A percentile compares a stretch with the other conserved stretches of the same genome.
These are phyloP conservation scores for Suillus subluteus DNA, from an alignment of 768 basidiomycete species.

Conservation along the genomic window DNA sequence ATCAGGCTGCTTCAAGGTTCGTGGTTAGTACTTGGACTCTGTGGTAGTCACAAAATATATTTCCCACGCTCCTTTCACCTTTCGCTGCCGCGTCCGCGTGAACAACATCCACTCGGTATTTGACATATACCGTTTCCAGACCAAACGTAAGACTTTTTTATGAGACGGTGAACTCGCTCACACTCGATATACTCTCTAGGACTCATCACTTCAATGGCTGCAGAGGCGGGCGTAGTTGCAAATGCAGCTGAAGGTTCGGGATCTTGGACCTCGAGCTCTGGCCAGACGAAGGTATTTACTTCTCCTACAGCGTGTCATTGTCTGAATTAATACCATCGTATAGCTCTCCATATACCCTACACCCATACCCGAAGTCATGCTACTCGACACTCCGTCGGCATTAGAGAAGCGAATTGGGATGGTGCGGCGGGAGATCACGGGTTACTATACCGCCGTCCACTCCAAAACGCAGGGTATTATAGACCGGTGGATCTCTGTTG, in stretches of 20 bases:
- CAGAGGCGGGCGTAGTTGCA: background rate
- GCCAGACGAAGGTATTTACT: background rate
- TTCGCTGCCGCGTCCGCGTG: background rate
- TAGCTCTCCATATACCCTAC: slow-evolving; percentile 87
- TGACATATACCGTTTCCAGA: background rate
- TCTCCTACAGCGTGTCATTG: background rate
- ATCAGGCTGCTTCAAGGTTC: background rate
- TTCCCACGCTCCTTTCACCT: background rate
- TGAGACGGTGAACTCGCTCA: background rate
- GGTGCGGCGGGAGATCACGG: slow-evolving; percentile 62
- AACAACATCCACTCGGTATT: background rate
- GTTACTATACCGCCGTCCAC: slow-evolving; percentile 59
- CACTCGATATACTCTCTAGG: background rate
- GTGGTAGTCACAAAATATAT: background rate
- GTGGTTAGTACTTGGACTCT: background rate
- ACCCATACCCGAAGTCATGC: slow-evolving; percentile 60
- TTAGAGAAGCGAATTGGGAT: slow-evolving; percentile 79
- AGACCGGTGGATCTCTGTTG: slow-evolving; percentile 83
- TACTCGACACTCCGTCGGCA: slow-evolving; percentile 74
- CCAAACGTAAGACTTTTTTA: background rate
- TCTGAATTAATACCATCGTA: background rate
- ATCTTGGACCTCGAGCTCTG: background rate
- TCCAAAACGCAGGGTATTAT: slow-evolving; percentile 72
- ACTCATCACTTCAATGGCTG: background rate
- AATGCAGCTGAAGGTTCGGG: slow-evolving; percentile 4